Evolutionary conservation across 139 green algal species (phyloP), one percentile per base, ranked within the genome.

Genomic region (Volvox africanus): DNA sequence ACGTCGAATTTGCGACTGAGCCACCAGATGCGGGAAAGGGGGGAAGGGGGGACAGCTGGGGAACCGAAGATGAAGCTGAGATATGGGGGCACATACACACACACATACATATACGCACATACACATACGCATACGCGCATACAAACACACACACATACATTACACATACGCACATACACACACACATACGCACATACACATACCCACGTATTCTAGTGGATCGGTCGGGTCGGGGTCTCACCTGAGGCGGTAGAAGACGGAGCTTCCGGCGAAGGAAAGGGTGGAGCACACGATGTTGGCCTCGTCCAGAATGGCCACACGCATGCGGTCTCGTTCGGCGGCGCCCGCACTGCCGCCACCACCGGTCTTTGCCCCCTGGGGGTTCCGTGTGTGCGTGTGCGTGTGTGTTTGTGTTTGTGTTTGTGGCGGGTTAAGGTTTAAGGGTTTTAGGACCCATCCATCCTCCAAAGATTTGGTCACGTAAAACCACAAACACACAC

Each of bases 271-370:
- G 91, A 98, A 98, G 44, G 94, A 96, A 13, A 99, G 96, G 14
- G 97, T 99, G 92, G 89, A 95, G 94, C 93, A 97, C 71, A 99
- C 96, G 61, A 99, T 96, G 93, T 94, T 92, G 37, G 96, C 96
- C 82, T 99, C 97, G 68, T 97, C 94, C 69, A 99, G 92, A 33
- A 98, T 94, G 36, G 91, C 86, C 76, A 96, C 86, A 36, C 94
- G 93, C 85, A 95, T 90, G 71, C 85, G 84, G 88, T 93, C 93
- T 6, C 93, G 79, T 86, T 95, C 93, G 44, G 65, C 32, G 24
- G 75, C 92, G 12, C 93, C 37, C 80, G 65, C 65, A 73, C 65
- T 73, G 65, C 65, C 65, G 65, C 61, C 82, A 86, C 76, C 61
- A 26, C 30, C 76, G 30, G 61, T 19, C 61, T 76, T 76, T 0